These are phyloP conservation scores for Mycena metata DNA, from an alignment of 768 basidiomycete species.

Conservation along the genomic window DNA sequence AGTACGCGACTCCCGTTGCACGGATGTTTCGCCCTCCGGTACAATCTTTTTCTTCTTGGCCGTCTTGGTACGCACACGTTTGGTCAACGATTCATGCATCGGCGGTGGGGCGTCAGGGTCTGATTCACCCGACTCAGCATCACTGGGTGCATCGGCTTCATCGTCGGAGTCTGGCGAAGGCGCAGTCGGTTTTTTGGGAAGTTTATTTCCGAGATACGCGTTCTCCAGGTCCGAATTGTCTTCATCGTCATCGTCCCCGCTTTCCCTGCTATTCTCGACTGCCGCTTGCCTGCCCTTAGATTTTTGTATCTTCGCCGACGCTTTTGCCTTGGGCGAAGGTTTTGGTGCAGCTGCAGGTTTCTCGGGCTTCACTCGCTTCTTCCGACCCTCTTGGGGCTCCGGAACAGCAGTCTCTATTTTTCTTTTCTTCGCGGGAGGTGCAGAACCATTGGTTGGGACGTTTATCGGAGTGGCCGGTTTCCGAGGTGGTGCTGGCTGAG, in stretches of 20 bases:
- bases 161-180: slow-evolving; percentile 4
- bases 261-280: slow-evolving; percentile 34
- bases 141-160: slow-evolving; percentile 37
- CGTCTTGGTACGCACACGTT: slow-evolving; percentile 46
- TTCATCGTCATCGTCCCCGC: slow-evolving; percentile 40
- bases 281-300: slow-evolving; percentile 28
- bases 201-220: slow-evolving; percentile 37
- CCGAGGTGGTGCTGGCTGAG: slow-evolving; percentile 37
- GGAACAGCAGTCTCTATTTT: slow-evolving; percentile 44
- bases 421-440: slow-evolving; percentile 48
- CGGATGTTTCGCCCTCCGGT: slow-evolving; percentile 79
- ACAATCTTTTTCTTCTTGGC: slow-evolving; percentile 61
- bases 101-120: slow-evolving; percentile 52
- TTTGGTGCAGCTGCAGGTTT: slow-evolving; percentile 19
- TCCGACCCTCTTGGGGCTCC: slow-evolving; percentile 28
- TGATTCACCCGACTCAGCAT: slow-evolving; percentile 53
- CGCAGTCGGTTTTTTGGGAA: background rate
- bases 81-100: slow-evolving; percentile 74
- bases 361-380: slow-evolving; percentile 27
- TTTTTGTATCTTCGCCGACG: slow-evolving; percentile 36
- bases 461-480: slow-evolving; percentile 35
- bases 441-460: slow-evolving; percentile 20
- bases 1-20: slow-evolving; percentile 83
- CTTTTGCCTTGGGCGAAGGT: slow-evolving; percentile 16
- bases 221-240: slow-evolving; percentile 53